Evolutionary conservation across 2,329 filamentous ascomycete genomes (phyloP), one percentile per base, ranked within the genome.

Genomic region (Fusarium humuli): DNA sequence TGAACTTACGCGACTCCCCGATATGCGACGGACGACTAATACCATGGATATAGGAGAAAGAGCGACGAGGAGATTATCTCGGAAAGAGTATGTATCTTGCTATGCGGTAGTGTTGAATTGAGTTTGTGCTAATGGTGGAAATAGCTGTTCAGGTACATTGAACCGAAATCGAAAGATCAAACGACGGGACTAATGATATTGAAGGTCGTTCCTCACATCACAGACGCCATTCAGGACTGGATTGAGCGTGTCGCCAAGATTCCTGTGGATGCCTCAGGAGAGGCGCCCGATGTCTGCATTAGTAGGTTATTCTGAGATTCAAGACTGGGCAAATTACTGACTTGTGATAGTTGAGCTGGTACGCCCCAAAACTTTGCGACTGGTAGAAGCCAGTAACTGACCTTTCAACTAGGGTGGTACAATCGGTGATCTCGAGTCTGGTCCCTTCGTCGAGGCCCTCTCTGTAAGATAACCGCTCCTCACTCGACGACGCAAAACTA

Each of bases 251-350:
- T 98, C 14, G 91, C 95, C 32, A 90, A 86, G 77, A 90, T 96
- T 44, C 92, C 94, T 0, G 94, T 97, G 5, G 95, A 98, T 77
- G 92, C 95, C 73, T 93, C 93, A 4, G 88, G 89, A 22, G 88
- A 91, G 77, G 88, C 91, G 80, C 95, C 96, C 0, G 95, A 98
- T 82, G 92, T 98, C 64, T 98, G 95, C 81, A 96, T 98, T 66
- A 92, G 93, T 79, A 90, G 89, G 85, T 76, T 71, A 16, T 34
- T 16, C 18, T 27, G n/a, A 42, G 14, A 25, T 3, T 29, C 7
- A 14, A 27, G 23, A 25, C 13, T 8, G 12, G 8, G 18, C n/a
- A n/a, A 45, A 32, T 34, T 37, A 25, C 65, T 69, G 46, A 69
- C 55, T 34, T 50, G 10, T 4, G 3, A 12, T 20, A 69, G 66